Base-by-base conservation (phyloP, 1,284 basidiomycete species). In the Puccinia hordei region DNA sequence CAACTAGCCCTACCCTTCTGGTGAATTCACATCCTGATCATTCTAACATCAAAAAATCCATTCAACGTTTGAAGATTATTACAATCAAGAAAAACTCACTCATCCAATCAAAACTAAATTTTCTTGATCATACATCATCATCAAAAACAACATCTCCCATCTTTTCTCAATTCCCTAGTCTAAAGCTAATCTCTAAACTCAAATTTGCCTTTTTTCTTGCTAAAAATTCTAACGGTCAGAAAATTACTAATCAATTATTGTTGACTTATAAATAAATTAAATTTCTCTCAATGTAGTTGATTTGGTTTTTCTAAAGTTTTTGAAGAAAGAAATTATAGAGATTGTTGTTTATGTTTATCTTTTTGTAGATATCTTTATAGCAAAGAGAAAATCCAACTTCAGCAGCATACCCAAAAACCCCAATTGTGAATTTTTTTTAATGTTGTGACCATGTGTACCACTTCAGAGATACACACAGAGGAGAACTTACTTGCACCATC, bases 151-250 rank as follows among this genome's bases (percentile, higher is more conserved):
- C 30, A 15, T 22, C 53, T 1, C 6, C 13, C 30, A 30, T 79
- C 66, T 69, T n/a, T 27, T 24, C 44, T 27, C 30, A 22, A 27
- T 73, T 72, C 30, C 77, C 68, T 51, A 80, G 41, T 73, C 53
- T 80, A 53, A 80, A 73, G 65, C 41, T 80, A n/a, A 51, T 80
- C 9, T 51, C 44, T 8, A 61, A 71, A 65, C 59, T 80, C 51
- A 71, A 65, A 55, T 49, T 59, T 41, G 78, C 55, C 2, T 80
- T 80, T 73, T 51, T 65, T 63, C 33, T 51, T n/a, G 24, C 53
- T 27, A 71, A 71, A 24, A 80, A 80, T 41, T 73, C 71, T 59
- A 59, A 57, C 22, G 71, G 71, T 44, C 44, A 44, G 8, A 73
- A 73, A 19, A 6, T 59, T 38, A 35, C 55, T 13, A 59, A 73